A percentile compares a stretch with the other conserved stretches of the same genome.
Conservation (phyloP, 257 asterid species). For the Petrea volubilis region DNA sequence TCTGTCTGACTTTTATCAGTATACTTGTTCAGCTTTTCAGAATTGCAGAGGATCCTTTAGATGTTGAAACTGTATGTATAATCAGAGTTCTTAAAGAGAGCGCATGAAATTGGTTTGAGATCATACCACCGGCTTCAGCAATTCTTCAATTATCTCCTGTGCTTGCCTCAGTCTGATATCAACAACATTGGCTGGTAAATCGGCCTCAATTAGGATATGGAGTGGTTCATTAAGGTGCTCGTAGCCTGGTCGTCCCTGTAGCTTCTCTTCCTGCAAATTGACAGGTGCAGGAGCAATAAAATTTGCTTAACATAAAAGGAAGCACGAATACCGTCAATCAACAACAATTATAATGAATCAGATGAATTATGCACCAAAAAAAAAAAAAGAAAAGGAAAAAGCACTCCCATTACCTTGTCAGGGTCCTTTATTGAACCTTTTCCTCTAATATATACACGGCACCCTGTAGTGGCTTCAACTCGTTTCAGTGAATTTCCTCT, state of each 20-base stretch:
- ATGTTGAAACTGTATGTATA: too few species aligned
- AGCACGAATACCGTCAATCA: too few species aligned
- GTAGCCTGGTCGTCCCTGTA: conserved; percentile 88
- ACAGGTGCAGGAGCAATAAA: conserved; percentile 7
- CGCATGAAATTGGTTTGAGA: conserved; percentile 4
- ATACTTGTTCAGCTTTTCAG: neutral
- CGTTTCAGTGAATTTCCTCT: conserved; percentile 96
- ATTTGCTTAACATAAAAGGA: neutral
- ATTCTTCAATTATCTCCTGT: conserved; percentile 82
- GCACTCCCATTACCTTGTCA: conserved; percentile 63
- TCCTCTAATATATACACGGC: conserved; percentile 97
- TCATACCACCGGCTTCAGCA: conserved; percentile 92
- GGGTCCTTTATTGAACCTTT: conserved; percentile 97
- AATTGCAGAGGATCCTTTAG: neutral
- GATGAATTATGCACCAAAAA: neutral
- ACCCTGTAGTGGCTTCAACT: conserved; percentile 95
- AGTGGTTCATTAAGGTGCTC: conserved; percentile 94
- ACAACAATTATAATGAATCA: too few species aligned
- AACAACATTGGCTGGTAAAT: conserved; percentile 76
- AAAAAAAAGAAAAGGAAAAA: neutral
- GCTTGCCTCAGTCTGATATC: conserved; percentile 89
- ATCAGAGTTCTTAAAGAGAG: neutral
- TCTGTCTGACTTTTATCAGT: conserved; percentile 27
- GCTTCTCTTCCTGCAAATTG: conserved; percentile 77
- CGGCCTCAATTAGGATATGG: conserved; percentile 91